phyloP scores from a whole-genome alignment of 1,284 basidiomycete genomes.

The Lentinula novae-zelandiae region DNA sequence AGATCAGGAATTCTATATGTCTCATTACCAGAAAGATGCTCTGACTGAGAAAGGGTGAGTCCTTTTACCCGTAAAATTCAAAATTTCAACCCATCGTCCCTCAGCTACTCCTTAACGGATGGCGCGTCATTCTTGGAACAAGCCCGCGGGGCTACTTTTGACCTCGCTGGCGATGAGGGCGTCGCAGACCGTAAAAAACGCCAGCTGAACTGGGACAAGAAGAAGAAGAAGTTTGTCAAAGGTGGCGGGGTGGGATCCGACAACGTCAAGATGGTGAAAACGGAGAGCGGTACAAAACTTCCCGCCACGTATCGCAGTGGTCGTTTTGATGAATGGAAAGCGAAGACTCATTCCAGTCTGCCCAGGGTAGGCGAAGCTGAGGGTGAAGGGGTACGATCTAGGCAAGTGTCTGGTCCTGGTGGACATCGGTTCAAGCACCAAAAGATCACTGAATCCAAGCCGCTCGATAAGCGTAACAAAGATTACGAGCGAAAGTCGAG shows the following conservation, averaged over 20 bases:
- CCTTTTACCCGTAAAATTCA: neutral
- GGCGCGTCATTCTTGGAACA: slow-evolving; percentile 86
- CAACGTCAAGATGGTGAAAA: slow-evolving; percentile 92
- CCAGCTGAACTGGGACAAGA: slow-evolving; percentile 87
- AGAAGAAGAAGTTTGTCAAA: slow-evolving; percentile 93
- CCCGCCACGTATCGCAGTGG: slow-evolving; percentile 94
- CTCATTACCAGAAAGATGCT: slow-evolving; percentile 85
- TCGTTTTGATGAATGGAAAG: slow-evolving; percentile 94
- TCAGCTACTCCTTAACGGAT: slow-evolving; percentile 82
- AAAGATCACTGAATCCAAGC: slow-evolving; percentile 58
- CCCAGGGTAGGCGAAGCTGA: slow-evolving; percentile 84
- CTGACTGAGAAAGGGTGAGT: slow-evolving; percentile 84
- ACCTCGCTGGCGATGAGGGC: slow-evolving; percentile 82
- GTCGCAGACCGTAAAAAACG: slow-evolving; percentile 62
- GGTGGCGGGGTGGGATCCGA: slow-evolving; percentile 85
- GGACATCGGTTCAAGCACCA: slow-evolving; percentile 68
- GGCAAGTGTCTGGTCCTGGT: slow-evolving; percentile 30
- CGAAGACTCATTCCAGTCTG: slow-evolving; percentile 65
- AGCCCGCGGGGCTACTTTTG: slow-evolving; percentile 78
- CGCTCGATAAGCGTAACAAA: slow-evolving; percentile 63
- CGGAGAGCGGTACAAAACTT: slow-evolving; percentile 90
- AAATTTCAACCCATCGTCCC: slow-evolving; percentile 1
- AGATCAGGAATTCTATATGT: slow-evolving; percentile 90
- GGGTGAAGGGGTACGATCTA: slow-evolving; percentile 33
- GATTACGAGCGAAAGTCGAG: slow-evolving; percentile 72